Evolutionary conservation across 208 protist species (phyloP).

Genomic region (Endotrypanum monterogeii): DNA sequence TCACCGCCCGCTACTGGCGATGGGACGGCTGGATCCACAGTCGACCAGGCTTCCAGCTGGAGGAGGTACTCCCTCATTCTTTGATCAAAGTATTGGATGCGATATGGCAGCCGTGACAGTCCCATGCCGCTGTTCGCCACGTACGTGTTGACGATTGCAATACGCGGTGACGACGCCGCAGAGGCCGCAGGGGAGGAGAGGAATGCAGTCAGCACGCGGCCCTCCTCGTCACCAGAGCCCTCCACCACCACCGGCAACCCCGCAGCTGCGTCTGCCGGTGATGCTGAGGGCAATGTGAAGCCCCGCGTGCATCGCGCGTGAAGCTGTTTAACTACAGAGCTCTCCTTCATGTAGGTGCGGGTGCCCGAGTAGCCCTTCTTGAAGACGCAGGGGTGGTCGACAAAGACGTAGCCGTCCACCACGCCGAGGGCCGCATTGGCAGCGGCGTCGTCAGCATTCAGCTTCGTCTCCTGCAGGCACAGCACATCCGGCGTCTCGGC

Average conservation of each 20-base stretch:
- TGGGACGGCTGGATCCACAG: not conserved
- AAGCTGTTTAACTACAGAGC: conserved; percentile 19
- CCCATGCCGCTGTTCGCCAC: conserved; percentile 93
- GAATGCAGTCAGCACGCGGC: conserved; percentile 88
- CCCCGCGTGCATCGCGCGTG: conserved; percentile 32
- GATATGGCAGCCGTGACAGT: conserved; percentile 87
- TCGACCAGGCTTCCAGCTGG: conserved; percentile 38
- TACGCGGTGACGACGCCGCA: conserved; percentile 1
- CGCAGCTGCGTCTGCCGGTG: not conserved
- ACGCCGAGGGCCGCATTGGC: conserved; percentile 56
- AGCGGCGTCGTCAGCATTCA: conserved; percentile 63
- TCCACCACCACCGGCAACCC: not conserved
- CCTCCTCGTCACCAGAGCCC: conserved; percentile 73
- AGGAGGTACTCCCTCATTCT: conserved; percentile 63
- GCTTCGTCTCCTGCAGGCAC: conserved; percentile 94
- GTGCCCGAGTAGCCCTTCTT: conserved; percentile 92
- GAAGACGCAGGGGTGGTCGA: conserved; percentile 70
- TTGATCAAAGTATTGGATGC: conserved; percentile 79
- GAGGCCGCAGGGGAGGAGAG: conserved; percentile 25
- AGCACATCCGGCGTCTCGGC: conserved; percentile 82
- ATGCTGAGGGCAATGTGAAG: conserved; percentile 28
- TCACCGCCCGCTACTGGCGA: not conserved
- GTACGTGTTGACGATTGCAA: conserved; percentile 92
- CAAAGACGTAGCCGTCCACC: conserved; percentile 74
- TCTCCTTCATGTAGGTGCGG: conserved; percentile 68